Percentiles rank a stretch among this genome's conserved stretches.
These are phyloP conservation scores for Ustilago tritici DNA, from an alignment of 1,284 basidiomycete genomes.

Conservation along the genomic window DNA sequence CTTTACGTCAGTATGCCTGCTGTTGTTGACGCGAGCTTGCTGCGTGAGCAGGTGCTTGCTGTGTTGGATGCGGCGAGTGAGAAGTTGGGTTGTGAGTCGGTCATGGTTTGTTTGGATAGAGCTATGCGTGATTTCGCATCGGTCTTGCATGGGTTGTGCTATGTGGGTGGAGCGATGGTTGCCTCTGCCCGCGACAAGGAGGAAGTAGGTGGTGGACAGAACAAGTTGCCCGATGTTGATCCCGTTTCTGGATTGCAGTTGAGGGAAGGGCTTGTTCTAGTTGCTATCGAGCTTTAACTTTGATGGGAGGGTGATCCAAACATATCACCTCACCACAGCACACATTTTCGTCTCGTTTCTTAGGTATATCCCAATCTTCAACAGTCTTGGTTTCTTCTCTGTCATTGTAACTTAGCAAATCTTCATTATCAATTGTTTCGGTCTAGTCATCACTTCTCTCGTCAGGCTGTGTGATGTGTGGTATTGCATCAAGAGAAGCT, in stretches of 20 bases:
- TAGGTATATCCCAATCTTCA: slow-evolving; percentile 32
- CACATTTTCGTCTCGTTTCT: slow-evolving; percentile 12
- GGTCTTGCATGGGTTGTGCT: slow-evolving; percentile 62
- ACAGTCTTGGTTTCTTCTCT: slow-evolving; percentile 32
- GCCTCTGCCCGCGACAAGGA: slow-evolving; percentile 24
- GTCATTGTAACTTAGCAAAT: slow-evolving; percentile 6
- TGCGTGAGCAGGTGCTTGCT: slow-evolving; percentile 60
- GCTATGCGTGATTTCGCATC: slow-evolving; percentile 50
- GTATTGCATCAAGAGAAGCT: not conserved
- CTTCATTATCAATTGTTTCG: slow-evolving; percentile 2
- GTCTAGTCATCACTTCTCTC: slow-evolving; percentile 3
- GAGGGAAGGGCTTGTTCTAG: slow-evolving; percentile 32
- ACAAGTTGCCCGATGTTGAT: slow-evolving; percentile 24
- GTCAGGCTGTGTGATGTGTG: not conserved
- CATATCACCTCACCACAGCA: slow-evolving; percentile 5
- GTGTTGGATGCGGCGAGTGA: slow-evolving; percentile 63
- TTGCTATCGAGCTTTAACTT: slow-evolving; percentile 46
- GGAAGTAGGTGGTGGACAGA: slow-evolving; percentile 3
- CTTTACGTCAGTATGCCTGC: slow-evolving; percentile 64
- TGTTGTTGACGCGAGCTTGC: slow-evolving; percentile 37
- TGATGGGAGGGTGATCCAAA: slow-evolving; percentile 11
- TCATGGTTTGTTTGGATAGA: slow-evolving; percentile 57
- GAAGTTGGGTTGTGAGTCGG: slow-evolving; percentile 50
- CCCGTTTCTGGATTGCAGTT: slow-evolving; percentile 33
- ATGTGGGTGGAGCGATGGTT: slow-evolving; percentile 61